Base-by-base conservation (phyloP, 2,329 filamentous ascomycete genomes). In the Cordyceps cicadae region DNA sequence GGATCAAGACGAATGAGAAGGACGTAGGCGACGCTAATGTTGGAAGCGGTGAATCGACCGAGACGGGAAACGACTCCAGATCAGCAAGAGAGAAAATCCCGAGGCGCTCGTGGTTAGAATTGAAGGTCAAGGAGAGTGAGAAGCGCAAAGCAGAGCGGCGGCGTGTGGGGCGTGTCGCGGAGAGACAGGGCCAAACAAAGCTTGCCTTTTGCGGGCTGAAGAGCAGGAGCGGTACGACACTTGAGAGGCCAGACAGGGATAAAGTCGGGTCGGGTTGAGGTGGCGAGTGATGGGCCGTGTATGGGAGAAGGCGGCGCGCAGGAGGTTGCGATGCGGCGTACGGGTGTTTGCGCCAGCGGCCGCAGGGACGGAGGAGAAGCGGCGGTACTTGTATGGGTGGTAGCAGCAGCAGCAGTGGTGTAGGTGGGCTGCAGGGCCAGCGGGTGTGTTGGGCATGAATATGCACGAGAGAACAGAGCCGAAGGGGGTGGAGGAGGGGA, bases 381-480 rank as follows among this genome's bases (percentile, higher is more conserved):
- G 56, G 48, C 56, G 48, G 48, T 58, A 50, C 54, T 58, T 50
- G 54, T 50, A 58, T 32, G 46, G 29, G 54, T 39, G 45, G 54
- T 43, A 24, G 24, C 4, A 51, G 56, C 37, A 34, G 39, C 17
- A 34, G 48, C 48, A 21, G 34, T 48, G 43, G 32, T 59, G 48
- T 51, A 50, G 26, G 49, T 29, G 48, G 56, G 48, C 37, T 59
- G 56, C 56, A 59, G 48, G 46, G 19, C 46, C 24, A 59, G 56
- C 56, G 48, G 56, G 48, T 51, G 56, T 59, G 48, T 59, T 59
- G 56, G 56, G 56, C 48, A 52, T 52, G 48, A 59, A 59, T 59
- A 59, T 59, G 56, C 56, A 51, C 39, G 45, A 58, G 32, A 39
- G 45, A 50, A 24, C 54, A 58, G 46, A 46, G 45, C 46, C 45